Percentiles rank a stretch among this genome's conserved stretches.
phyloP scores from a whole-genome alignment of 257 asterid genomes.

The Plantago elongata region DNA sequence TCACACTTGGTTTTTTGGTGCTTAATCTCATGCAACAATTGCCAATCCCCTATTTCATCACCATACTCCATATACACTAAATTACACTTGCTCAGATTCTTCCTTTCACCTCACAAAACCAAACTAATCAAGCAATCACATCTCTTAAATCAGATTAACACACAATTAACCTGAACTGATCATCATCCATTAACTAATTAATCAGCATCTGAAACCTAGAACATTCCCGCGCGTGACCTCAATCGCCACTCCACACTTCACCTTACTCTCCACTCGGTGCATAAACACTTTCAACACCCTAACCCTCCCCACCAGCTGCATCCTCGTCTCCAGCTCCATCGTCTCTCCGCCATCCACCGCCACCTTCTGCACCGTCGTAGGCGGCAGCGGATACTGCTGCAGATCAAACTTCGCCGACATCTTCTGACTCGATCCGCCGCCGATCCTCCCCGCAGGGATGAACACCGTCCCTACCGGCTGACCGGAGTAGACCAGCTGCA shows the following conservation, averaged over 20 bases:
- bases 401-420: conserved; percentile 85
- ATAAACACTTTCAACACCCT: conserved; percentile 78
- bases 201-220: conserved; percentile 73
- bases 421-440: conserved; percentile 68
- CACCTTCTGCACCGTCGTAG: conserved; percentile 36
- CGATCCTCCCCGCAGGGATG: conserved; percentile 86
- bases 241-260: conserved; percentile 64
- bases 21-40: no score
- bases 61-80: no score
- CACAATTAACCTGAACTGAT: no score
- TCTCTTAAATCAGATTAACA: no score
- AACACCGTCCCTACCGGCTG: conserved; percentile 78
- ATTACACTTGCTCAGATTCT: no score
- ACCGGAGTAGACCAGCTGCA: conserved; percentile 75
- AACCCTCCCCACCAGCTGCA: conserved; percentile 86
- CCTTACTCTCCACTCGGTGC: conserved; percentile 65
- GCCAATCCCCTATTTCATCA: no score
- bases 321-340: conserved; percentile 82
- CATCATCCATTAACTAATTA: no score
- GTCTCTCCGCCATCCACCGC: conserved; percentile 37
- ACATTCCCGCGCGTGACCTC: conserved; percentile 71
- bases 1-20: no score
- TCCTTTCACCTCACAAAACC: no score
- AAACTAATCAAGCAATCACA: no score
- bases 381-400: conserved; percentile 62